phyloP scores from a whole-genome alignment of 2,329 filamentous ascomycete genomes.

The Fusarium zealandicum region DNA sequence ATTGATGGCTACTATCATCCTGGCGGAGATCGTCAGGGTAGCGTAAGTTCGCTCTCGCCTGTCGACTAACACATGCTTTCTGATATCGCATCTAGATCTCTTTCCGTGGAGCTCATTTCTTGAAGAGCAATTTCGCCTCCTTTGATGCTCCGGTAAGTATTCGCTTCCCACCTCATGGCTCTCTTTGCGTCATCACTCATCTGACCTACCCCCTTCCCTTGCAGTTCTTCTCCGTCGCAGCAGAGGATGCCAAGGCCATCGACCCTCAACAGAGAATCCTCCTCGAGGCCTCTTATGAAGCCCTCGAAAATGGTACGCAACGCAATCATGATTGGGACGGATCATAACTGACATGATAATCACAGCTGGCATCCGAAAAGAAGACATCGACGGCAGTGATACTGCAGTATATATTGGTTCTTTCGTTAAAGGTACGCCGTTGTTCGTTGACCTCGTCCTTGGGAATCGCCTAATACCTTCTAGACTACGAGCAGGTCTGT shows the following conservation, averaged over 20 bases:
- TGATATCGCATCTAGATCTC: slow-evolving; percentile 48
- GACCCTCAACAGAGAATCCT: slow-evolving; percentile 62
- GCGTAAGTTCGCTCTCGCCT: slow-evolving; percentile 46
- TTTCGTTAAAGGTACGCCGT: slow-evolving; percentile 55
- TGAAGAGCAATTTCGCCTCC: slow-evolving; percentile 54
- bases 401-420: slow-evolving; percentile 59
- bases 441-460: neutral
- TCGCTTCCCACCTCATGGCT: neutral
- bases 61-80: neutral
- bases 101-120: slow-evolving; percentile 59
- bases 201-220: slow-evolving; percentile 4
- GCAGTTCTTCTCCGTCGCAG: slow-evolving; percentile 60
- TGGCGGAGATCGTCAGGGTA: slow-evolving; percentile 56
- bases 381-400: slow-evolving; percentile 53
- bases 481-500: slow-evolving; percentile 61
- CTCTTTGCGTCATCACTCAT: neutral
- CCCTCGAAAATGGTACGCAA: slow-evolving; percentile 56
- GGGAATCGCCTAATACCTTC: neutral
- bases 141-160: slow-evolving; percentile 58
- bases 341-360: too few relatives aligned
- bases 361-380: slow-evolving; percentile 54
- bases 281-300: slow-evolving; percentile 59
- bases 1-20: slow-evolving; percentile 63
- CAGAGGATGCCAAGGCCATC: slow-evolving; percentile 59
- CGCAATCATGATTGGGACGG: slow-evolving; percentile 46